Percentiles rank a stretch among this genome's conserved stretches.
Evolutionary conservation across 345 rosid species (phyloP).

Genomic region (Camelina neglecta): DNA sequence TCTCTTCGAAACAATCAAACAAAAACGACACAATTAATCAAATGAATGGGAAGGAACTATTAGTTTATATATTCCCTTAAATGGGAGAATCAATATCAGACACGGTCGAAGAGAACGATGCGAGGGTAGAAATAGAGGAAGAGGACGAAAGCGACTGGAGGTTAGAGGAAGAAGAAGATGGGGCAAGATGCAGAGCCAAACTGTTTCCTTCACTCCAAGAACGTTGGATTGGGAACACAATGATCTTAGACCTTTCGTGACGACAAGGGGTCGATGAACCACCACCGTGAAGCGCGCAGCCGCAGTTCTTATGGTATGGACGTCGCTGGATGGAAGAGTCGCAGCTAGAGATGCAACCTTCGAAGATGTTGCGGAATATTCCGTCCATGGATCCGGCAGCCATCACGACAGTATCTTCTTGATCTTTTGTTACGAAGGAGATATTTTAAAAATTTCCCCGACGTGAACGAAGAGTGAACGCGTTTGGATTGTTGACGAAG

Average conservation of each 20-base stretch:
- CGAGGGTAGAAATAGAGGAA: conserved; percentile 40
- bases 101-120: conserved; percentile 30
- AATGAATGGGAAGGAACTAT: too few relatives aligned
- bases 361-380: conserved; percentile 56
- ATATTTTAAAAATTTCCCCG: neutral
- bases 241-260: conserved; percentile 35
- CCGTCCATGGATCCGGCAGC: conserved; percentile 62
- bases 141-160: conserved; percentile 56
- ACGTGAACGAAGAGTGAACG: conserved; percentile 20
- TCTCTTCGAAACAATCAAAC: too few relatives aligned
- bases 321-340: conserved; percentile 59
- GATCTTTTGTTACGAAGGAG: conserved; percentile 31
- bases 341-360: conserved; percentile 59
- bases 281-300: conserved; percentile 59
- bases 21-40: too few relatives aligned
- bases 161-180: conserved; percentile 41
- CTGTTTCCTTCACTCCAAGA: conserved; percentile 70
- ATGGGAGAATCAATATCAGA: conserved; percentile 34
- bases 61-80: conserved; percentile 7
- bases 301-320: conserved; percentile 70
- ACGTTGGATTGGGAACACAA: conserved; percentile 61
- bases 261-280: conserved; percentile 31
- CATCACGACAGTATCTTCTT: conserved; percentile 31
- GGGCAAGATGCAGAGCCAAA: conserved; percentile 47
- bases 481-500: conserved; percentile 4